Conservation (phyloP, 345 rosid genomes). For the Ceriops decandra region DNA sequence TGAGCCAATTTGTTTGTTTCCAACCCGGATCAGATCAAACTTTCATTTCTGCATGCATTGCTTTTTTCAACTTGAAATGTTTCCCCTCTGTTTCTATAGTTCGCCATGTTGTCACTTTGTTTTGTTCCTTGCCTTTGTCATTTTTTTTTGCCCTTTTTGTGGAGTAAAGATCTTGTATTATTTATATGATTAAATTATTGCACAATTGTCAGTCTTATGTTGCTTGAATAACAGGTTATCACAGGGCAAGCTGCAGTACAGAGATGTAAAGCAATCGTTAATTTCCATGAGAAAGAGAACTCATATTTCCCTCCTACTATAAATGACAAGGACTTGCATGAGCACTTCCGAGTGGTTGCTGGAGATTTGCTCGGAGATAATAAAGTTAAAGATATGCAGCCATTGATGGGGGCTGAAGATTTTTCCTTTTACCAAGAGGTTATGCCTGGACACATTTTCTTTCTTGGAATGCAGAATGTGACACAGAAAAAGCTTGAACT, state of each 20-base stretch:
- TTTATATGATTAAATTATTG: neutral
- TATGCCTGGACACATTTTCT: slow-evolving; percentile 68
- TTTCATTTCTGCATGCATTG: neutral
- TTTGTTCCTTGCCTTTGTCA: neutral
- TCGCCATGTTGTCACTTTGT: neutral
- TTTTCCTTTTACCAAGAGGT: slow-evolving; percentile 78
- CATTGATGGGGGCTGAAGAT: slow-evolving; percentile 87
- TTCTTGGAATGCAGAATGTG: slow-evolving; percentile 64
- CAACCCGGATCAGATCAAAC: too few species aligned
- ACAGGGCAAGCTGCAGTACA: slow-evolving; percentile 80
- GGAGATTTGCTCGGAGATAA: slow-evolving; percentile 56
- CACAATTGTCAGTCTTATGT: neutral
- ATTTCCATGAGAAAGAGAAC: slow-evolving; percentile 41
- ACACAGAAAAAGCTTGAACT: slow-evolving; percentile 30
- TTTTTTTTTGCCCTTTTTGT: neutral
- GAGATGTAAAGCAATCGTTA: slow-evolving; percentile 65
- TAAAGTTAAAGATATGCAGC: slow-evolving; percentile 54
- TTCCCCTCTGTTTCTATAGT: neutral
- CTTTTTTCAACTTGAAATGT: neutral
- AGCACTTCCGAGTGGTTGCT: slow-evolving; percentile 49
- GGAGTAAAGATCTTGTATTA: neutral
- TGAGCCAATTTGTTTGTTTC: neutral
- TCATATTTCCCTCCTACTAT: slow-evolving; percentile 69
- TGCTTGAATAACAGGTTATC: slow-evolving; percentile 50
- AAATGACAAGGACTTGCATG: slow-evolving; percentile 52